Conservation (phyloP, 2,329 filamentous ascomycete genomes). For the Colletotrichum sp. region DNA sequence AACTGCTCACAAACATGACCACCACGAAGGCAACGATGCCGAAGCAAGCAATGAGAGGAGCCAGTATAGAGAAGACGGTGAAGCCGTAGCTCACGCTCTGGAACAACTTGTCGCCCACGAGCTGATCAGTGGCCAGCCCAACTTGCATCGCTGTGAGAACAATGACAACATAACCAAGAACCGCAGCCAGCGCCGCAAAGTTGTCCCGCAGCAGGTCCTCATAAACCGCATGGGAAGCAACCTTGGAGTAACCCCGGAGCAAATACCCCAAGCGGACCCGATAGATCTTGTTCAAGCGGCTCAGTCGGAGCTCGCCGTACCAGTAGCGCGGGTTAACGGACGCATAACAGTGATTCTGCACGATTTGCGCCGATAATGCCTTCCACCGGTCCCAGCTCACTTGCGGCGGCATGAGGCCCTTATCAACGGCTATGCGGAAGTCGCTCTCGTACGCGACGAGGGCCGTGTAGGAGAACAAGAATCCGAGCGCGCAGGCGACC, state of each 20-base stretch:
- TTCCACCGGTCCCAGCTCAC: constrained; percentile 44
- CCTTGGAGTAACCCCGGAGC: constrained; percentile 17
- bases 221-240: constrained; percentile 15
- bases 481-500: constrained; percentile 36
- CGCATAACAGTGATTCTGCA: constrained; percentile 30
- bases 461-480: constrained; percentile 42
- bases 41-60: constrained; percentile 35
- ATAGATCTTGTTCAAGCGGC: constrained; percentile 47
- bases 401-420: constrained; percentile 35
- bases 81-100: constrained; percentile 51
- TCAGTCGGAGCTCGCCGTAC: constrained; percentile 45
- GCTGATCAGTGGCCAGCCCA: constrained; percentile 40
- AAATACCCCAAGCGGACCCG: constrained; percentile 25
- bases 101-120: constrained; percentile 42
- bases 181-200: constrained; percentile 8
- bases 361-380: constrained; percentile 27
- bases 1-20: constrained; percentile 21
- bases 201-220: constrained; percentile 18
- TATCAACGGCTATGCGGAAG: constrained; percentile 38
- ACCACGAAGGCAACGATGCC: constrained; percentile 24
- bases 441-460: constrained; percentile 43
- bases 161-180: constrained; percentile 42
- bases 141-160: constrained; percentile 57
- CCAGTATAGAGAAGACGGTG: constrained; percentile 51
- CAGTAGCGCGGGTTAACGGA: constrained; percentile 38